Percentiles rank a stretch among this genome's conserved stretches.
These are phyloP conservation scores for Pichia exigua DNA, from an alignment of 805 yeast genomes.

Conservation along the genomic window DNA sequence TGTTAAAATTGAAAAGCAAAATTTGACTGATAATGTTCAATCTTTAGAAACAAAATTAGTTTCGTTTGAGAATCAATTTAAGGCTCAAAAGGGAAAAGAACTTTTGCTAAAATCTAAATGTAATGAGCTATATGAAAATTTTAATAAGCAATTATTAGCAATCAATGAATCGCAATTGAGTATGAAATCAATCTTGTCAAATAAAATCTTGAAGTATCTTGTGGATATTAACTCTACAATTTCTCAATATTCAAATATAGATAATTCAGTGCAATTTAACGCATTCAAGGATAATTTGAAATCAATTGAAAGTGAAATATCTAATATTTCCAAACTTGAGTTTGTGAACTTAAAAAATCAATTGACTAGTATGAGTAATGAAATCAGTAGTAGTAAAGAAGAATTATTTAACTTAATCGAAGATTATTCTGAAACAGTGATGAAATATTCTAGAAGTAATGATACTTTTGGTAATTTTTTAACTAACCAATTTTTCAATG, in stretches of 20 bases:
- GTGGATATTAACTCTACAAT: background rate
- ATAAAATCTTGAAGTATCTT: conserved; percentile 1
- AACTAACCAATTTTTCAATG: background rate
- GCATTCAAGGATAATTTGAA: background rate
- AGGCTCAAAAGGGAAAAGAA: conserved; percentile 14
- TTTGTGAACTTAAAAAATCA: background rate
- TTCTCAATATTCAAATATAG: background rate
- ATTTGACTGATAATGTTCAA: conserved; percentile 5
- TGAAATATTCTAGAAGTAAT: background rate
- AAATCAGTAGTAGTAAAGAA: background rate
- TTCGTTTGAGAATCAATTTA: conserved; percentile 28
- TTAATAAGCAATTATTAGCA: background rate
- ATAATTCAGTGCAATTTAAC: background rate
- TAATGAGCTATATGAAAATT: background rate
- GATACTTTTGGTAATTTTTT: background rate
- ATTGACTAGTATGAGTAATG: background rate
- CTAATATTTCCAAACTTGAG: background rate
- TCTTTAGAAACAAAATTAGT: conserved; percentile 26
- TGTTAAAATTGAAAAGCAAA: conserved; percentile 19
- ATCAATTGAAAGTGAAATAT: background rate
- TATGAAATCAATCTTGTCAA: background rate
- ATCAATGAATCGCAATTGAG: conserved; percentile 2
- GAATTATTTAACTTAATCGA: background rate
- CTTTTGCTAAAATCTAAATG: conserved; percentile 3
- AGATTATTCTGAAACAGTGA: background rate